These are phyloP conservation scores for Haplosporangium sp. DNA, from an alignment of 371 early-diverging fungal genomes.

Conservation along the genomic window DNA sequence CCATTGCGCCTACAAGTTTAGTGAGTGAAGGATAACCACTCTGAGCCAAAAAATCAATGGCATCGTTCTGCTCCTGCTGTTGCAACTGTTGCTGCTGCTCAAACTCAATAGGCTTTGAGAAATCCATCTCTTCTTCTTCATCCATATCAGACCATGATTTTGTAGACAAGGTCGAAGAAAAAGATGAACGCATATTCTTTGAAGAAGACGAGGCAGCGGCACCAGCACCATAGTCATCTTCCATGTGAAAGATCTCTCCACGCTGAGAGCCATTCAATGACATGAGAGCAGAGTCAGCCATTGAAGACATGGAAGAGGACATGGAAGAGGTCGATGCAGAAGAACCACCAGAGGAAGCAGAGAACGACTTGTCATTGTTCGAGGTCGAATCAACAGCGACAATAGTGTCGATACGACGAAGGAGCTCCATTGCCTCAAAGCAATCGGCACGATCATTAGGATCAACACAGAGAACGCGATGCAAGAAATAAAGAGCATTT, in stretches of 20 bases:
- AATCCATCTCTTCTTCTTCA: slow-evolving; percentile 56
- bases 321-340: slow-evolving; percentile 20
- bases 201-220: neutral
- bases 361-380: slow-evolving; percentile 15
- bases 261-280: slow-evolving; percentile 13
- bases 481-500: slow-evolving; percentile 44
- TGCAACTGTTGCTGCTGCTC: slow-evolving; percentile 14
- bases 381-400: slow-evolving; percentile 19
- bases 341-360: slow-evolving; percentile 6
- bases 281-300: slow-evolving; percentile 17
- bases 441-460: slow-evolving; percentile 59
- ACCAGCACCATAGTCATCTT: slow-evolving; percentile 38
- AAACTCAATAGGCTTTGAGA: slow-evolving; percentile 54
- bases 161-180: slow-evolving; percentile 38
- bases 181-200: slow-evolving; percentile 11
- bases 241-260: slow-evolving; percentile 47
- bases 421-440: slow-evolving; percentile 55
- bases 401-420: slow-evolving; percentile 36
- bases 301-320: slow-evolving; percentile 23
- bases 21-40: slow-evolving; percentile 2
- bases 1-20: slow-evolving; percentile 11
- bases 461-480: slow-evolving; percentile 57
- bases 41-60: slow-evolving; percentile 6
- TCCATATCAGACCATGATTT: slow-evolving; percentile 56
- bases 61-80: neutral